Conservation (phyloP, 192 early-diverging fungal species). For the Coemansia erecta region DNA sequence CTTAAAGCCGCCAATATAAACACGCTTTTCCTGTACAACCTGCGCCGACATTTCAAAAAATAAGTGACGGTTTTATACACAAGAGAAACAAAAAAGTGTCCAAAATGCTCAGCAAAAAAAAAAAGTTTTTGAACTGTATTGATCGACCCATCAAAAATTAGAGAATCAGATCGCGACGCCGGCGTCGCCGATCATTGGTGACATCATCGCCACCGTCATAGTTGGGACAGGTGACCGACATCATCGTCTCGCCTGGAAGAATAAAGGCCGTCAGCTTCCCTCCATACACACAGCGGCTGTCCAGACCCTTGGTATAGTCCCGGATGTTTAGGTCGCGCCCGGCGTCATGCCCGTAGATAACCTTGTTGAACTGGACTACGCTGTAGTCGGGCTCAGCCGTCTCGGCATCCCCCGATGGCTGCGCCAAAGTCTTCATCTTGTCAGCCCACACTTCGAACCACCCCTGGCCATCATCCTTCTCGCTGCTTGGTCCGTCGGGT, state of each 20-base stretch:
- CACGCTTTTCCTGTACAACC: conserved; percentile 54
- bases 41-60: conserved; percentile 18
- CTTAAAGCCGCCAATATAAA: conserved; percentile 77
- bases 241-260: conserved; percentile 34
- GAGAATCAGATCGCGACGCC: neutral
- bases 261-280: conserved; percentile 60
- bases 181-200: conserved; percentile 10
- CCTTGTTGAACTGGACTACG: conserved; percentile 31
- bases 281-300: conserved; percentile 71
- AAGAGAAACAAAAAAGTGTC: neutral
- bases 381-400: conserved; percentile 11
- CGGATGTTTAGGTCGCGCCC: conserved; percentile 57
- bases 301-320: conserved; percentile 60
- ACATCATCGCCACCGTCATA: conserved; percentile 6
- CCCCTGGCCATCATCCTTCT: conserved; percentile 11
- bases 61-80: neutral
- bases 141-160: too few relatives aligned
- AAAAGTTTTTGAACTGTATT: neutral
- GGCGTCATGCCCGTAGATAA: conserved; percentile 74
- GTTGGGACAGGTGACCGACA: conserved; percentile 23
- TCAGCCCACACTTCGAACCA: conserved; percentile 45
- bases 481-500: conserved; percentile 11
- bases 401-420: conserved; percentile 23
- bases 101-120: neutral
- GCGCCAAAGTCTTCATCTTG: conserved; percentile 53